Base-by-base conservation (phyloP, 2,329 filamentous ascomycete species). In the Apiospora saccharicola region DNA sequence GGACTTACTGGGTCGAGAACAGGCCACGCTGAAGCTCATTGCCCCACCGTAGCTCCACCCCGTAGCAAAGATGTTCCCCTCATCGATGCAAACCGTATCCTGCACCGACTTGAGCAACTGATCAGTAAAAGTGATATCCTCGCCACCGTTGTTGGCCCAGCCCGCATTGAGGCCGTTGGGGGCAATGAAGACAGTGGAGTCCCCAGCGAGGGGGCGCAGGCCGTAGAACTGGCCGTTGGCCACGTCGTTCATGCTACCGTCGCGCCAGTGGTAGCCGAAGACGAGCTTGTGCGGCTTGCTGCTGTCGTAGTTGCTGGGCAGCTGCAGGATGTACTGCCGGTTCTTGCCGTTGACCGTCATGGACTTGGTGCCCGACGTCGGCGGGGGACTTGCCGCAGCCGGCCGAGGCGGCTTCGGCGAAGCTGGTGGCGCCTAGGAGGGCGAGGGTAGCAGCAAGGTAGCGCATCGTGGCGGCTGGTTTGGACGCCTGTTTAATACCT, bases 21-120 rank as follows among this genome's bases (percentile, higher is more conserved):
- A 86, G 4, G 85, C 84, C 19, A 85, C 75, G 0, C 81, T 78
- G 75, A 80, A 84, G 4, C 79, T 80, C 82, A 86, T 86, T 64
- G 82, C 81, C 53, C 80, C 84, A 49, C 85, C 84, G 75, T 84
- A 85, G 73, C 82, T 83, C 77, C 84, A 86, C n/a, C 84, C 84
- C 1, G 83, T 83, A 37, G 83, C 79, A 76, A 85, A 86, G 71
- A 83, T 79, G 70, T 81, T 80, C 61, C 77, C 78, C 72, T 82
- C 77, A 72, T 87, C 80, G 41, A 86, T 77, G 73, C 85, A 86
- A 53, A 86, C 81, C 37, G 82, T 79, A 7, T 76, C 74, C 73
- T 85, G 80, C 43, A 85, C 77, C 13, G 77, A 78, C 41, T 79
- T 76, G 47, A 85, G 74, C 70, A 86, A 81, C 6, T 76, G 74